Conservation (phyloP, 352 stramenopile species). For the Phytopythium oedochilum region DNA sequence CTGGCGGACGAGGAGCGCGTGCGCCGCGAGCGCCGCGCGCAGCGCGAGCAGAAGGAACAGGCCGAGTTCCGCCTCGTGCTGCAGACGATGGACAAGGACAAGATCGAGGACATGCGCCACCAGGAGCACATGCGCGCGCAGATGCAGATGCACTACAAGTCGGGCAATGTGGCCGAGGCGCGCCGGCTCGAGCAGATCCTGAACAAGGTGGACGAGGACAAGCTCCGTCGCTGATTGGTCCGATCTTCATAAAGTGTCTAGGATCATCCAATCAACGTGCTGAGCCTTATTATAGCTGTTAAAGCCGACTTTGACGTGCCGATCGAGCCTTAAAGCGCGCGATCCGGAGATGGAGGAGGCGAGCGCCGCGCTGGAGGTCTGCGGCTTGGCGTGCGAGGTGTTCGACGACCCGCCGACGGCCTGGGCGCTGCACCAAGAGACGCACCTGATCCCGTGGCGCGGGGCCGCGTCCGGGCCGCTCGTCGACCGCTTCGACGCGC, state of each 20-base stretch:
- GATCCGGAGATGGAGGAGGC: background rate
- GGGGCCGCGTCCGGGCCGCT: slow-evolving; percentile 24
- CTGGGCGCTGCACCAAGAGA: slow-evolving; percentile 47
- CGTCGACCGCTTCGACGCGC: slow-evolving; percentile 58
- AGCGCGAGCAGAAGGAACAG: slow-evolving; percentile 53
- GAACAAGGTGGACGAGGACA: slow-evolving; percentile 54
- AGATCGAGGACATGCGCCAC: slow-evolving; percentile 84
- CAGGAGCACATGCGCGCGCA: slow-evolving; percentile 80
- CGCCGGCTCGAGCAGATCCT: slow-evolving; percentile 78
- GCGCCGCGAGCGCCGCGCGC: slow-evolving; percentile 47
- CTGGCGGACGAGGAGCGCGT: slow-evolving; percentile 60
- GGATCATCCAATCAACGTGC: background rate
- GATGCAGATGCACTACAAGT: slow-evolving; percentile 91
- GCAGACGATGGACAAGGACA: slow-evolving; percentile 81
- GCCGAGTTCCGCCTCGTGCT: slow-evolving; percentile 74
- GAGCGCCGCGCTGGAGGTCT: slow-evolving; percentile 25
- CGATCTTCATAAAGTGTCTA: no score
- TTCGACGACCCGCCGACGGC: slow-evolving; percentile 42
- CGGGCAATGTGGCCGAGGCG: slow-evolving; percentile 80
- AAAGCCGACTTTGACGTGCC: background rate
- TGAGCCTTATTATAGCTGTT: background rate
- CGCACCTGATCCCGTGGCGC: slow-evolving; percentile 53
- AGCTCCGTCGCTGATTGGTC: slow-evolving; percentile 7
- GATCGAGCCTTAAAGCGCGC: no score
- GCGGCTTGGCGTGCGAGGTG: slow-evolving; percentile 42